Evolutionary conservation across 306 rosid genomes (phyloP).

Genomic region (Cyamopsis tetragonoloba): DNA sequence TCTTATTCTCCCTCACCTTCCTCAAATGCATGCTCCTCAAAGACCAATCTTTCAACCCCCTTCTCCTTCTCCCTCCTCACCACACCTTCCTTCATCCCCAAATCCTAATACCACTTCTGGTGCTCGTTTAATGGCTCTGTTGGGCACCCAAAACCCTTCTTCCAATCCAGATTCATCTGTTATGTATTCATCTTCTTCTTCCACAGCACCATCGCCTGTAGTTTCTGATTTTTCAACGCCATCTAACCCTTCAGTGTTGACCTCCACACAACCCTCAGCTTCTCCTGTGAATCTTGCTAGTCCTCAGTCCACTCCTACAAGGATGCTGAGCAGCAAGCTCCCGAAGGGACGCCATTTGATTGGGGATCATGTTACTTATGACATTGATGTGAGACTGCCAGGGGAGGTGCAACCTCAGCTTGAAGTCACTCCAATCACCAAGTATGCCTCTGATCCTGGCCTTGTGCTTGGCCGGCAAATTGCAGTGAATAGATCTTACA

Average conservation of each 20-base stretch:
- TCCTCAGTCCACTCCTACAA: conserved; percentile 41
- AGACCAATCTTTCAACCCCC: conserved; percentile 38
- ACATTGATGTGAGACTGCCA: conserved; percentile 47
- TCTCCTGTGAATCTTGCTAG: conserved; percentile 21
- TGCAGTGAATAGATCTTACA: conserved; percentile 67
- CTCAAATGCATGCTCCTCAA: conserved; percentile 41
- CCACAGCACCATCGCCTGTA: background rate
- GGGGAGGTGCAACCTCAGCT: conserved; percentile 77
- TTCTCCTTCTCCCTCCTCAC: conserved; percentile 33
- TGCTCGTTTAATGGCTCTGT: conserved; percentile 51
- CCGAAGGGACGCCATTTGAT: conserved; percentile 62
- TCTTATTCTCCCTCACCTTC: conserved; percentile 31
- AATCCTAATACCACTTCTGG: conserved; percentile 39
- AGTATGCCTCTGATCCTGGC: conserved; percentile 68
- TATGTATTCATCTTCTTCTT: conserved; percentile 9
- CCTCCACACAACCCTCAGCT: conserved; percentile 8
- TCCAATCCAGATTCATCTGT: conserved; percentile 29
- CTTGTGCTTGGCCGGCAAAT: conserved; percentile 67
- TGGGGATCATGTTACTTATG: conserved; percentile 47
- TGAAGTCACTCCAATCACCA: conserved; percentile 72
- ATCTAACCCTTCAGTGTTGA: conserved; percentile 2
- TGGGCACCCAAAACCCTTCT: conserved; percentile 42
- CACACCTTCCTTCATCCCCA: conserved; percentile 35
- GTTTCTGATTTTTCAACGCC: conserved; percentile 35
- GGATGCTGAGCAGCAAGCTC: conserved; percentile 52